Conservation (phyloP, 2,329 filamentous ascomycete genomes). For the Talaromyces sp. region DNA sequence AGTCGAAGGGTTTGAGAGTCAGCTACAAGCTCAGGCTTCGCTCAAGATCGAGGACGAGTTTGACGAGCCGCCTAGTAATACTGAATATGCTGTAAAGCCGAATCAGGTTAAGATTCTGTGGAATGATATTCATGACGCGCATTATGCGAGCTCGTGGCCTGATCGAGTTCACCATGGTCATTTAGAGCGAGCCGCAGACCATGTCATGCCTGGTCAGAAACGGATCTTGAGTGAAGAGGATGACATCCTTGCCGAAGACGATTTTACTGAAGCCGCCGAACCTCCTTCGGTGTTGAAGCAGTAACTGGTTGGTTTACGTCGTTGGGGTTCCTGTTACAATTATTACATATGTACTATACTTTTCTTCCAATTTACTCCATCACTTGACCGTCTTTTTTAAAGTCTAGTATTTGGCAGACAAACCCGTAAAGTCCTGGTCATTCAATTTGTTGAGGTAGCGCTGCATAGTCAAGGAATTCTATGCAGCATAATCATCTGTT, state of each 20-base stretch:
- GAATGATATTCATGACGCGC: slow-evolving; percentile 45
- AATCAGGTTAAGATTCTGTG: slow-evolving; percentile 45
- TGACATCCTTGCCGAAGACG: slow-evolving; percentile 26
- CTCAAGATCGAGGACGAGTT: slow-evolving; percentile 10
- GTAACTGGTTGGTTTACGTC: neutral
- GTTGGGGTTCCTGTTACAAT: neutral
- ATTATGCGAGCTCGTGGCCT: slow-evolving; percentile 42
- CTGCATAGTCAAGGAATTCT: neutral
- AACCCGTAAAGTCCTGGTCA: neutral
- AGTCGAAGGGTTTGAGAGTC: slow-evolving; percentile 22
- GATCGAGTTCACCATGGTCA: slow-evolving; percentile 42
- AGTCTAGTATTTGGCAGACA: neutral
- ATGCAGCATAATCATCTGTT: slow-evolving; percentile 6
- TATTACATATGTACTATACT: slow-evolving; percentile 20
- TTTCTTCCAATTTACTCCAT: neutral
- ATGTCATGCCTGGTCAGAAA: slow-evolving; percentile 36
- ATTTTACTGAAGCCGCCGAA: slow-evolving; percentile 13
- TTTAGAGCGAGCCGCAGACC: slow-evolving; percentile 34
- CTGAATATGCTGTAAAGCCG: slow-evolving; percentile 25
- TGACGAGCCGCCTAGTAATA: neutral
- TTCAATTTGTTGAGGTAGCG: slow-evolving; percentile 3
- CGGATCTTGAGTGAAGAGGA: slow-evolving; percentile 10
- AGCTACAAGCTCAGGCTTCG: slow-evolving; percentile 24
- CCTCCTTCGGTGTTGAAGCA: neutral
- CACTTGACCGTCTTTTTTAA: too few relatives aligned